Percentiles rank a stretch among this genome's conserved stretches.
Conservation (phyloP, 768 basidiomycete genomes). For the Tephrocybe sp. region DNA sequence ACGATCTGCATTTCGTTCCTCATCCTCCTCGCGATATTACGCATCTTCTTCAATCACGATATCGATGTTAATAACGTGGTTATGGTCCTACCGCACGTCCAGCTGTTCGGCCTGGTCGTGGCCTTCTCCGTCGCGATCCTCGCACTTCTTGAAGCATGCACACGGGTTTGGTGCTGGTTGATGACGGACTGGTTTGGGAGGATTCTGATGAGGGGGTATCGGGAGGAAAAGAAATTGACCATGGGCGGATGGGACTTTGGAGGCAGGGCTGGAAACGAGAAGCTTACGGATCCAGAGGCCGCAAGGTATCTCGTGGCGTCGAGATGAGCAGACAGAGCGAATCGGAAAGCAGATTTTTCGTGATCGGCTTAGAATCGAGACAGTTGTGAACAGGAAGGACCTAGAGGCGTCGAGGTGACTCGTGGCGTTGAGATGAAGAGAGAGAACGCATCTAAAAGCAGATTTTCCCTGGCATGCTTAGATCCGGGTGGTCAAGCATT, state of each 20-base stretch:
- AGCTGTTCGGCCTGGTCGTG: slow-evolving; percentile 2
- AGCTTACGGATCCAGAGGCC: too few relatives aligned
- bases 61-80: background rate
- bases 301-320: too few relatives aligned
- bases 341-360: too few relatives aligned
- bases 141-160: background rate
- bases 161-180: background rate
- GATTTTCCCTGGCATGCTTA: too few relatives aligned
- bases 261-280: background rate
- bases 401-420: too few relatives aligned
- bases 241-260: background rate
- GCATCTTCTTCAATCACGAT: background rate
- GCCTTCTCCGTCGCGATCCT: slow-evolving; percentile 6
- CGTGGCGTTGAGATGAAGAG: too few relatives aligned
- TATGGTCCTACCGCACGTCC: background rate
- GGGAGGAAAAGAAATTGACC: background rate
- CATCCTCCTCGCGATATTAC: background rate
- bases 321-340: too few relatives aligned
- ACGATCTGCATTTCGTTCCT: slow-evolving; percentile 6
- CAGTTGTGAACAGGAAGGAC: too few relatives aligned
- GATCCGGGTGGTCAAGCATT: too few relatives aligned
- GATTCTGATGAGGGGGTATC: background rate
- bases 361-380: too few relatives aligned
- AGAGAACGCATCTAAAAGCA: too few relatives aligned
- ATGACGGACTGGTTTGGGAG: background rate